These are phyloP conservation scores for Elsinoe necatrix DNA, from an alignment of 2,329 filamentous ascomycete species.

Conservation along the genomic window DNA sequence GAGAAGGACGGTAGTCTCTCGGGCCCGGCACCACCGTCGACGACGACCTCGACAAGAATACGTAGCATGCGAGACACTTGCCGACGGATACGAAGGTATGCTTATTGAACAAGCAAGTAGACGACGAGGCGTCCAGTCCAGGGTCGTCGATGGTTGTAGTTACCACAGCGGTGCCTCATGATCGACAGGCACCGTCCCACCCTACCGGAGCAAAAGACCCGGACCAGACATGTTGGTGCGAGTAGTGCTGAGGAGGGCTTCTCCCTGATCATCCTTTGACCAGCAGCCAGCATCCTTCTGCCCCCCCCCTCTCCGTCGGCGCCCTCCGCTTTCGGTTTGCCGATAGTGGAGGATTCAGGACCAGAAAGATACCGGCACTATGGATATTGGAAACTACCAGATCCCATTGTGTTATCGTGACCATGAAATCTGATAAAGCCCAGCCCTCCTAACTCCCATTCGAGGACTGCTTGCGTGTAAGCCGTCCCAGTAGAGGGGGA, in stretches of 20 bases:
- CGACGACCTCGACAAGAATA: neutral
- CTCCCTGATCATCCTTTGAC: neutral
- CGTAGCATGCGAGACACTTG: neutral
- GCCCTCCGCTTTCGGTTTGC: neutral
- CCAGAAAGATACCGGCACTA: neutral
- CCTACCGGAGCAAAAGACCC: neutral
- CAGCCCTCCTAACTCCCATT: neutral
- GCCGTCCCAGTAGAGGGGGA: neutral
- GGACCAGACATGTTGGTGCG: neutral
- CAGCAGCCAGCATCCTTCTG: neutral
- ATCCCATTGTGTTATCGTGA: neutral
- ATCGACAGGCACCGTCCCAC: slow-evolving; percentile 8
- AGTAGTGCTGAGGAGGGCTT: neutral
- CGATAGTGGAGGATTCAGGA: neutral
- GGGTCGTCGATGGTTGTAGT: neutral
- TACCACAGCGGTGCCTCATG: neutral
- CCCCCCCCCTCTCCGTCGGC: slow-evolving; percentile 1
- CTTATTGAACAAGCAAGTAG: neutral
- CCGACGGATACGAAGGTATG: neutral
- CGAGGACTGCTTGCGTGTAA: neutral
- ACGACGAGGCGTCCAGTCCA: neutral
- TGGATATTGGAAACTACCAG: neutral
- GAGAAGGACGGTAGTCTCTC: neutral
- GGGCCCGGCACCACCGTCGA: slow-evolving; percentile 2
- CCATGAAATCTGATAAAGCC: neutral